Evolutionary conservation across 1,284 basidiomycete genomes (phyloP), one percentile per base, ranked within the genome.

Genomic region (Rhodotorula glutinis): DNA sequence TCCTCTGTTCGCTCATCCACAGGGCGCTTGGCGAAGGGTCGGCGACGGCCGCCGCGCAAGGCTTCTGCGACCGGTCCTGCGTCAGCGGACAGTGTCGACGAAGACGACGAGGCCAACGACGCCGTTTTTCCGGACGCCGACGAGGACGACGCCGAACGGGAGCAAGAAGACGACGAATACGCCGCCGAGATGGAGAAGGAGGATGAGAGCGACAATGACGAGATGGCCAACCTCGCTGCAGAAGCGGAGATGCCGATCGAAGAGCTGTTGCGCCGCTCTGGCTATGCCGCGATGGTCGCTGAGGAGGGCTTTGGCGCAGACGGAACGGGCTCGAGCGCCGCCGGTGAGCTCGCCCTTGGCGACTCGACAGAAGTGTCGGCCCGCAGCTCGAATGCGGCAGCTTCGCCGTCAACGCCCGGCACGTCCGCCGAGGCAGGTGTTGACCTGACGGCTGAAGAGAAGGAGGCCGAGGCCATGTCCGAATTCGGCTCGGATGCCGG

Each of bases 401-500:
- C 62, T 8, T 40, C 63, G 11, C 53, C 63, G 23, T 60, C 66
- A 3, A 62, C 60, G 2, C 58, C 58, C 13, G 58, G 58, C 9
- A 59, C 58, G 10, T 52, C 58, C 4, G 46, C 73, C 4, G 52
- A 69, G 2, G 51, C 70, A 27, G 64, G 60, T 13, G 73, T 75
- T 7, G 76, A 78, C 51, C 78, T 79, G 10, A 78, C 80, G 43
- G 77, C 76, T 19, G 75, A 80, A 61, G 79, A 80, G 63, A 66
- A 70, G 51, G 80, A 80, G 57, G 79, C 78, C 25, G 70, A 74
- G 40, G 70, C 72, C 3, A 73, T 72, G 72, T 67, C 65, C 13
- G 72, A 69, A 43, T 70, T 72, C 19, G 67, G 67, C n/a, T 69
- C 70, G 4, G 65, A 64, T 5, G 57, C 72, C 2, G 66, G 54